phyloP scores from a whole-genome alignment of 2,329 filamentous ascomycete genomes.

The Colletotrichum lini region DNA sequence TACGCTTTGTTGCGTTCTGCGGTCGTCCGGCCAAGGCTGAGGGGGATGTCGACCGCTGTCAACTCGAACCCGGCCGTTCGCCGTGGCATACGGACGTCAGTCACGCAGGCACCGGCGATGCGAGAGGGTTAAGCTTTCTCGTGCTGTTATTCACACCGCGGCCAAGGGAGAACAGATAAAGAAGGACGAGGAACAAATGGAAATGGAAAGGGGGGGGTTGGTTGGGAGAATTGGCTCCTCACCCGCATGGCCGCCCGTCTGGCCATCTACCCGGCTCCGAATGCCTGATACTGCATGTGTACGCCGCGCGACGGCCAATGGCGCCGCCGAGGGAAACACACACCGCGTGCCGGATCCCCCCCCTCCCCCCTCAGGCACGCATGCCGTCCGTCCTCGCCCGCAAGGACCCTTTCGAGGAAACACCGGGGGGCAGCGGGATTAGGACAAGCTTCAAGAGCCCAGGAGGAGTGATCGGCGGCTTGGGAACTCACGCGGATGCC shows the following conservation, averaged over 20 bases:
- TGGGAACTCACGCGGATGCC: conserved; percentile 5
- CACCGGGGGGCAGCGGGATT: not conserved
- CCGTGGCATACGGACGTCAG: not conserved
- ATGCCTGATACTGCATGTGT: conserved; percentile 14
- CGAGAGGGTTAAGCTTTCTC: too few species aligned
- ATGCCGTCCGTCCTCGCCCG: not conserved
- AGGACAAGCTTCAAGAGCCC: not conserved
- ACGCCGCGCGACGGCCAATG: conserved; percentile 13
- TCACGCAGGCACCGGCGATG: not conserved
- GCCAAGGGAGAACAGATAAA: too few species aligned
- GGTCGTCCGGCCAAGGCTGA: not conserved
- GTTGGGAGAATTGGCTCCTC: not conserved
- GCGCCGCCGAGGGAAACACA: not conserved
- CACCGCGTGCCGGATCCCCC: conserved; percentile 5
- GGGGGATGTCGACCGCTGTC: not conserved
- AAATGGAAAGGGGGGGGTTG: not conserved
- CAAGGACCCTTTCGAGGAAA: conserved; percentile 2
- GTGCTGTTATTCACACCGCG: not conserved
- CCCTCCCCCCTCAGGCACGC: not conserved
- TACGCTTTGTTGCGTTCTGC: not conserved
- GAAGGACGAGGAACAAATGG: not conserved
- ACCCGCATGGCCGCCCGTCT: conserved; percentile 11
- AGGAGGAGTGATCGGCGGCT: not conserved
- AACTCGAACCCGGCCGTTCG: too few species aligned
- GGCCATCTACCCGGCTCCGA: conserved; percentile 19